phyloP scores from a whole-genome alignment of 2,329 filamentous ascomycete species.

The Ampelomyces quisqualis region DNA sequence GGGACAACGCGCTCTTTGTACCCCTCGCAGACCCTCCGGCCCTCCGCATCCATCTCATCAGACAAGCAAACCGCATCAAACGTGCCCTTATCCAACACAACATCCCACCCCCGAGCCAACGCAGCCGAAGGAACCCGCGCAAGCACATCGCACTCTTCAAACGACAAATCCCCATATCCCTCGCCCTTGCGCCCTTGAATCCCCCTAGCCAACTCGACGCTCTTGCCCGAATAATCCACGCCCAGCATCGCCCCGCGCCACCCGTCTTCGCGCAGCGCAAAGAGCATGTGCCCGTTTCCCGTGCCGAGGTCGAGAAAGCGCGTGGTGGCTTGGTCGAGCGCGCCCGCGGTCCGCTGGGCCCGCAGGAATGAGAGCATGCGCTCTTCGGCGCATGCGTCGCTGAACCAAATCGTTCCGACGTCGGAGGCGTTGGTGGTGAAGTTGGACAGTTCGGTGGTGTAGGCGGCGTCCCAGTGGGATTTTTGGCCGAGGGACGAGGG shows the following conservation, averaged over 20 bases:
- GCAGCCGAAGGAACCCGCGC: conserved; percentile 51
- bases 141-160: conserved; percentile 57
- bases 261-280: conserved; percentile 68
- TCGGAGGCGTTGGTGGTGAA: conserved; percentile 71
- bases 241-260: conserved; percentile 75
- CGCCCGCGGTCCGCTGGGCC: conserved; percentile 55
- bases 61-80: conserved; percentile 92
- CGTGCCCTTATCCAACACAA: conserved; percentile 96
- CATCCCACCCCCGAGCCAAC: conserved; percentile 72
- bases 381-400: conserved; percentile 82
- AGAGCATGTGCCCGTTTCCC: conserved; percentile 90
- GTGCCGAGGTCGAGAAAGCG: conserved; percentile 85
- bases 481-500: conserved; percentile 84
- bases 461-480: conserved; percentile 64
- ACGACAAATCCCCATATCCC: conserved; percentile 46
- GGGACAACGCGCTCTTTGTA: conserved; percentile 70
- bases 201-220: conserved; percentile 69
- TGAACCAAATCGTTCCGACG: conserved; percentile 93
- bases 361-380: conserved; percentile 68
- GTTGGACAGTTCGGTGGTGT: conserved; percentile 70
- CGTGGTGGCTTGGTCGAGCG: conserved; percentile 45
- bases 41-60: conserved; percentile 53
- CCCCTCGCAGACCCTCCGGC: conserved; percentile 67
- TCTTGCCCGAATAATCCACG: conserved; percentile 80
- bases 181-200: conserved; percentile 51